Base-by-base conservation (phyloP, 768 basidiomycete genomes). In the Podaxis sp. region DNA sequence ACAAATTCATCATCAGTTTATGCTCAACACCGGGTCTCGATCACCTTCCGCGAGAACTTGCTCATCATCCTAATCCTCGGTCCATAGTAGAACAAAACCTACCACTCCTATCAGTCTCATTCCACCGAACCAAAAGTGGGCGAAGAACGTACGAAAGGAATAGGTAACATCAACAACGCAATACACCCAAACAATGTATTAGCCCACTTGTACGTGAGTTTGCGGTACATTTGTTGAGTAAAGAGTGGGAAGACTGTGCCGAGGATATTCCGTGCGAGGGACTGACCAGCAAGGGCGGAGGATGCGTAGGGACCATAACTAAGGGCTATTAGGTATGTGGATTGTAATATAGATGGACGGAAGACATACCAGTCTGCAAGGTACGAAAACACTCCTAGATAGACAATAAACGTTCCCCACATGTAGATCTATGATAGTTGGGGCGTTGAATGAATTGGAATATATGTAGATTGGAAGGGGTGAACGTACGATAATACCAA, bases 201-300 rank as follows among this genome's bases (percentile, higher is more conserved):
- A 1, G 85, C 84, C 82, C 87, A 88, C 62, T 77, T 79, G 60
- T 83, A 85, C 14, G 76, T 80, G 35, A 90, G 75, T 0, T 69
- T 72, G 2, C 70, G 67, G 69, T 83, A 87, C 84, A 89, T 86
- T 53, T 77, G 80, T 16, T 76, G 70, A 6, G 84, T 83, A 71
- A 89, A 89, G 7, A 90, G 76, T 0, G 88, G 83, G 70, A 90
- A 89, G 10, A 74, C 76, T 11, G 76, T 76, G 0, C 75, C 83
- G 0, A 76, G 66, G 18, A 85, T 59, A 62, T 84, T 85, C 80
- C 87, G 76, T 59, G 80, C 77, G 58, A 88, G 74, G 65, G 82
- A 85, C 69, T 89, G 87, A 1, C 82, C 88, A 1, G 88, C 88
- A 16, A 88, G 72, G 10, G 87, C 88, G 0, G 85, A 87, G 0